A percentile compares a stretch with the other conserved stretches of the same genome.
These are phyloP conservation scores for Didymella segeticola DNA, from an alignment of 2,329 filamentous ascomycete species.

Conservation along the genomic window DNA sequence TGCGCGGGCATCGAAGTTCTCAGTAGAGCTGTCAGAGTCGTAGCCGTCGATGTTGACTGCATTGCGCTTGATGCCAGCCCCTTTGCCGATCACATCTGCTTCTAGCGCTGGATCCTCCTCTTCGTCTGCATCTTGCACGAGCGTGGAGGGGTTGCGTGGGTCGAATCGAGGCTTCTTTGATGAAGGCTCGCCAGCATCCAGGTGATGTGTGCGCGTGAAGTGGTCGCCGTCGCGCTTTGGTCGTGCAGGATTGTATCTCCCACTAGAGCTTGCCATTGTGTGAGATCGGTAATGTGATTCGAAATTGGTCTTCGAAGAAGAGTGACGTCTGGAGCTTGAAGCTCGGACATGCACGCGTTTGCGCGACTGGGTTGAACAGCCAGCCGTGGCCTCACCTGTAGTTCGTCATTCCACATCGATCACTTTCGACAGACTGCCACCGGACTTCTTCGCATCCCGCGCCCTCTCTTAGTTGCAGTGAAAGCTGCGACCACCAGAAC, in stretches of 20 bases:
- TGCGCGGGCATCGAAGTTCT: slow-evolving; percentile 81
- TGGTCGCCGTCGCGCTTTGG: slow-evolving; percentile 85
- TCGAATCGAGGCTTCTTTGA: slow-evolving; percentile 90
- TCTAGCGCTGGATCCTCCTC: slow-evolving; percentile 81
- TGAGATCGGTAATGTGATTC: background rate
- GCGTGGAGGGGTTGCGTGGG: slow-evolving; percentile 88
- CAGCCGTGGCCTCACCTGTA: slow-evolving; percentile 27
- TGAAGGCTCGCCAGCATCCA: slow-evolving; percentile 60
- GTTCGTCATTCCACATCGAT: slow-evolving; percentile 25
- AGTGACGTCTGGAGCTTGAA: slow-evolving; percentile 20
- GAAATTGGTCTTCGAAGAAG: background rate
- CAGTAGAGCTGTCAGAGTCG: slow-evolving; percentile 90
- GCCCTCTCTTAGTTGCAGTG: background rate
- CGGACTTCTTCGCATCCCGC: background rate
- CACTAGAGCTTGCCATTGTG: slow-evolving; percentile 40
- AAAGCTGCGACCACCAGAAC: background rate
- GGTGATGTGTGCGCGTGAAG: slow-evolving; percentile 77
- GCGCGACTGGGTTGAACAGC: slow-evolving; percentile 26
- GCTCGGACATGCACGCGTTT: slow-evolving; percentile 14
- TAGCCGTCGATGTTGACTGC: slow-evolving; percentile 97
- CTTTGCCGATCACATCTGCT: slow-evolving; percentile 86
- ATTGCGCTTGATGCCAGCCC: slow-evolving; percentile 81
- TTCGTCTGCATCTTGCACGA: slow-evolving; percentile 81
- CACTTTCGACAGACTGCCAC: slow-evolving; percentile 12
- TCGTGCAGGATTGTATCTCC: slow-evolving; percentile 63